Base-by-base conservation (phyloP, 768 basidiomycete genomes). In the Boletus tomentosulus region DNA sequence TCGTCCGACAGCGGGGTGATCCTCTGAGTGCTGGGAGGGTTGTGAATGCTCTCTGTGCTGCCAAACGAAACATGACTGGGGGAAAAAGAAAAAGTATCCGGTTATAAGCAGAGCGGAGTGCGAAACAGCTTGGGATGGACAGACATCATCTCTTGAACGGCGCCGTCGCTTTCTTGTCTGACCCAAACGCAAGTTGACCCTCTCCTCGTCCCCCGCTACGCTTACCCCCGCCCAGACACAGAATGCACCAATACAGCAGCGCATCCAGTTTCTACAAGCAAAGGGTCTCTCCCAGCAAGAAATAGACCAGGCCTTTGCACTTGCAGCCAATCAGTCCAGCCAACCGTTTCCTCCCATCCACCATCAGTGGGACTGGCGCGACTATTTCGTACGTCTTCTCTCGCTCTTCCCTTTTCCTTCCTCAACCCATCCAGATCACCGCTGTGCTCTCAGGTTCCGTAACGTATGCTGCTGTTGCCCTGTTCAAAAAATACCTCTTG, bases 231-330 rank as follows among this genome's bases (percentile, higher is more conserved):
- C 46, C 39, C 60, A 96, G 92, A 78, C 87, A 0, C 85, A 87
- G 64, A 75, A 84, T 34, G 89, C 93, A 3, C 78, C 92, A 2
- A 72, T 96, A 28, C 78, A 88, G 1, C 91, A 96, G 67, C 84
- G 90, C 48, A 80, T 98, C 44, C 87, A 91, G 58, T 99, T 98
- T 74, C 81, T 99, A n/a, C 88, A 97, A 63, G 87, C 92, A 6
- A 98, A 98, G 70, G 97, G 97, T 2, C 76, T 99, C 33, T 86
- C 85, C 0, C 76, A 78, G 6, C 70, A 76, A 15, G 96, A 99
- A 73, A 94, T 98, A 56, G 91, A 97, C 67, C 75, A 83, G 30
- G 94, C 92, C 1, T 69, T 98, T 66, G 79, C 79, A 54, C 86
- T 85, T 65, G 80, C 85, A 0, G 68, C 83, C 16, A 68, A 50